Conservation (phyloP, 2,329 filamentous ascomycete species). For the Fusarium secorum region DNA sequence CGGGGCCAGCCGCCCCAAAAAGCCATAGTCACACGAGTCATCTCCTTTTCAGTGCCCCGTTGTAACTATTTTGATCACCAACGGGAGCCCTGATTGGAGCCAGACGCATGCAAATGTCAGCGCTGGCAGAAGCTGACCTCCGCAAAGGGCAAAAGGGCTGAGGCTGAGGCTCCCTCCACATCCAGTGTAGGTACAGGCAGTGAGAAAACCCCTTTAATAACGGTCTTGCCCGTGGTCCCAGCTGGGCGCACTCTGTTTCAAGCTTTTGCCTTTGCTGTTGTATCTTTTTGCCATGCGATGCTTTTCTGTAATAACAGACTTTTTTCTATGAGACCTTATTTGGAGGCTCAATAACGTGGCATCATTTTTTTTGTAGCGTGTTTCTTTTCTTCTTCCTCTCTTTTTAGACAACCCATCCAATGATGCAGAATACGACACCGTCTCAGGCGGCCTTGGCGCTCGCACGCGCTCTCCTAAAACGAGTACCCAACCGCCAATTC, state of each 20-base stretch:
- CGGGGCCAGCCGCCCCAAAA: background rate
- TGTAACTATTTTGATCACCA: background rate
- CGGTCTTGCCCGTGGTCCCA: background rate
- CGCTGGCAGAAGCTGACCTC: background rate
- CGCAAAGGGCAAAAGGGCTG: background rate
- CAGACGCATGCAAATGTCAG: background rate
- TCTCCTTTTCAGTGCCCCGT: background rate
- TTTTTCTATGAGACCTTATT: background rate
- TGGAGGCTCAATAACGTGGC: background rate
- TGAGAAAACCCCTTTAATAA: background rate
- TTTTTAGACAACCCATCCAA: background rate
- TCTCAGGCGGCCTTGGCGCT: background rate
- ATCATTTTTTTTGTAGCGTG: background rate
- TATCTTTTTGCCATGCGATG: background rate
- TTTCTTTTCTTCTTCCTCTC: background rate
- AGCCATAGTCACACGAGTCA: background rate
- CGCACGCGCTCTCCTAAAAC: conserved; percentile 11
- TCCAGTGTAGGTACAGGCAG: background rate
- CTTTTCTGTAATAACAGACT: background rate
- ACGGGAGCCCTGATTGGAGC: background rate
- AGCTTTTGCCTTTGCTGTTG: background rate
- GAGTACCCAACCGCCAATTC: conserved; percentile 43
- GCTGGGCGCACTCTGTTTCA: background rate
- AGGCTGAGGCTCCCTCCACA: background rate
- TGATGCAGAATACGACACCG: background rate